Conservation (phyloP, 345 rosid species). For the Eucalyptus cloeziana region DNA sequence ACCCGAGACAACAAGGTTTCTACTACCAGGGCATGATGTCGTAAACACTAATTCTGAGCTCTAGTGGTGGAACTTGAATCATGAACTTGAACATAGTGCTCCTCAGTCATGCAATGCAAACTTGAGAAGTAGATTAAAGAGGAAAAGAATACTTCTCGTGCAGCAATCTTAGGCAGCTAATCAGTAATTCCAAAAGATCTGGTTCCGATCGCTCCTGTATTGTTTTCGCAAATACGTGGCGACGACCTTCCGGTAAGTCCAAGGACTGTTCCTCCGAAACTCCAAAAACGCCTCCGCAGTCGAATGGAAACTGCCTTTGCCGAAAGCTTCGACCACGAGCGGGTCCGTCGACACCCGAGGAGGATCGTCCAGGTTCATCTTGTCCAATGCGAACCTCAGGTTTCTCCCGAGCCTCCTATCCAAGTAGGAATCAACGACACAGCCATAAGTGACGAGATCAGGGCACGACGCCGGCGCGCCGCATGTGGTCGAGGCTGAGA, state of each 20-base stretch:
- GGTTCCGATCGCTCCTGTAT: constrained; percentile 28
- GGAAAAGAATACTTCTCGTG: not conserved
- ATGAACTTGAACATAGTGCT: not conserved
- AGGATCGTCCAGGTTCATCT: constrained; percentile 40
- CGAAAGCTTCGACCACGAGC: constrained; percentile 45
- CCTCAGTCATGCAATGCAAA: not conserved
- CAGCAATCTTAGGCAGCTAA: not conserved
- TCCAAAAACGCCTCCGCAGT: constrained; percentile 76
- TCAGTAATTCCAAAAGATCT: constrained; percentile 86
- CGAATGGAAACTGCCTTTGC: constrained; percentile 76
- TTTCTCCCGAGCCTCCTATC: constrained; percentile 57
- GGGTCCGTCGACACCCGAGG: constrained; percentile 49
- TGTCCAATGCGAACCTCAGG: constrained; percentile 45
- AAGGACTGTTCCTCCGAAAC: constrained; percentile 18
- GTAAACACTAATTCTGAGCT: not conserved
- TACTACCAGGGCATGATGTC: not conserved
- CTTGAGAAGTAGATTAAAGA: not conserved
- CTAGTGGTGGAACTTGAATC: not conserved
- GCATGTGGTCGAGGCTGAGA: constrained; percentile 81
- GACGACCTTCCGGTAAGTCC: constrained; percentile 59
- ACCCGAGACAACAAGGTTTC: not conserved
- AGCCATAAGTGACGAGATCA: constrained; percentile 79
- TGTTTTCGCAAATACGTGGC: constrained; percentile 51
- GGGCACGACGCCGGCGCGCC: constrained; percentile 36
- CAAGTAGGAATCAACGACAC: constrained; percentile 78